These are phyloP conservation scores for Kwoniella dejecticola DNA, from an alignment of 768 basidiomycete species.

Conservation along the genomic window DNA sequence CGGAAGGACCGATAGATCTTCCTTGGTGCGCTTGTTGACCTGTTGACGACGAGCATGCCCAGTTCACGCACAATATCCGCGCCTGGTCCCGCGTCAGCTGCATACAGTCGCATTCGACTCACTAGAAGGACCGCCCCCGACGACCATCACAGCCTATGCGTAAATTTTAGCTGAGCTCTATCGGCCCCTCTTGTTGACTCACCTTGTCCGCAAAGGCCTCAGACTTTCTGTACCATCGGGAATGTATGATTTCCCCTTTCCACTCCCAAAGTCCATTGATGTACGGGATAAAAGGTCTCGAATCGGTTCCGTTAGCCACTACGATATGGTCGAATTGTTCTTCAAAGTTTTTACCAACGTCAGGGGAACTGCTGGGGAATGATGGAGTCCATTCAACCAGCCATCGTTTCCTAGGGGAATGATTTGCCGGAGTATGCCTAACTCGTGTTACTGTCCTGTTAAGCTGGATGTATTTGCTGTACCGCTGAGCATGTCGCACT, in stretches of 20 bases:
- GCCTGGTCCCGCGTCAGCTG: not conserved
- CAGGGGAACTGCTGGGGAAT: conserved; percentile 3
- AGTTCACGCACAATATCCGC: conserved; percentile 13
- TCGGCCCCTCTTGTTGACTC: no score
- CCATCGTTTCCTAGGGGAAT: conserved; percentile 7
- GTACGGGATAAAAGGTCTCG: conserved; percentile 16
- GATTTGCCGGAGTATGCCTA: conserved; percentile 5
- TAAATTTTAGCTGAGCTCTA: not conserved
- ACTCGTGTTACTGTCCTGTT: conserved; percentile 9
- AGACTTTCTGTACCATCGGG: conserved; percentile 14
- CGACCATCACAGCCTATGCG: conserved; percentile 7
- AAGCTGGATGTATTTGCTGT: conserved; percentile 8
- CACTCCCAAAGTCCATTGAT: conserved; percentile 16
- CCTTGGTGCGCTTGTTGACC: not conserved
- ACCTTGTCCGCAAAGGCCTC: conserved; percentile 12
- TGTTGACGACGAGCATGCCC: conserved; percentile 7
- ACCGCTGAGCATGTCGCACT: conserved; percentile 1
- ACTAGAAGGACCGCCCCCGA: conserved; percentile 17
- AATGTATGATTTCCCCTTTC: conserved; percentile 14
- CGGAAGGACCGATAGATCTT: conserved; percentile 14
- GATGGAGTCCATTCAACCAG: conserved; percentile 15
- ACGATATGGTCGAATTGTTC: conserved; percentile 15
- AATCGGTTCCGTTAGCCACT: conserved; percentile 11
- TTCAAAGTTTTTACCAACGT: conserved; percentile 10
- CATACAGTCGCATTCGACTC: not conserved